Conservation (phyloP, 441 rosid species). For the Eugenia klotzschiana region DNA sequence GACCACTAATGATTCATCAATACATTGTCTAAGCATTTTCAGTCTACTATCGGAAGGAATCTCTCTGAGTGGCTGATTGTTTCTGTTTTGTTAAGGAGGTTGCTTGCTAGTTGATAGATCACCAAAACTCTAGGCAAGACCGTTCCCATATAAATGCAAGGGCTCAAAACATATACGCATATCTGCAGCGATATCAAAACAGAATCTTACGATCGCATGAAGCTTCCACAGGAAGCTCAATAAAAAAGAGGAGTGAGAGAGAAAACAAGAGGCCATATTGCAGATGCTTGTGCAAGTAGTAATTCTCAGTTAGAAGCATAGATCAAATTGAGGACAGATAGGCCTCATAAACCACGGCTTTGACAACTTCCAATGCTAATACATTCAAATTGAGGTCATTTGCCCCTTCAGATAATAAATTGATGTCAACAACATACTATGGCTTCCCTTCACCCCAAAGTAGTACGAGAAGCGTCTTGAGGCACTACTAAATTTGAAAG, state of each 20-base stretch:
- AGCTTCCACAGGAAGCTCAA: background rate
- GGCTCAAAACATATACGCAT: background rate
- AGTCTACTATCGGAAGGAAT: background rate
- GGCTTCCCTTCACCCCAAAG: background rate
- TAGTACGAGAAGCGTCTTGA: background rate
- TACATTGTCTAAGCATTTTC: background rate
- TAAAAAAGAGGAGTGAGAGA: background rate
- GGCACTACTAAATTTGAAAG: background rate
- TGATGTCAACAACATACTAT: background rate
- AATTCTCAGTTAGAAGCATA: background rate
- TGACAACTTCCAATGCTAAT: background rate
- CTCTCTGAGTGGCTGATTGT: background rate
- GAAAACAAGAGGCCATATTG: background rate
- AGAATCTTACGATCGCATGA: background rate
- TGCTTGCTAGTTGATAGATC: background rate
- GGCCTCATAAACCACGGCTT: background rate
- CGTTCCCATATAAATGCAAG: too few relatives aligned
- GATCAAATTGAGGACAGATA: background rate
- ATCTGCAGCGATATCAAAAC: slow-evolving; percentile 31
- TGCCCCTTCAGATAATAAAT: background rate
- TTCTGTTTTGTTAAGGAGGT: background rate
- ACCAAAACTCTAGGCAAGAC: too few relatives aligned
- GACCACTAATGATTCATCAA: background rate
- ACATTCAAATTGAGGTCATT: background rate
- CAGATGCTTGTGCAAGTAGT: background rate